Evolutionary conservation across 805 yeast genomes (phyloP).

Genomic region (Hanseniaspora meyeri): DNA sequence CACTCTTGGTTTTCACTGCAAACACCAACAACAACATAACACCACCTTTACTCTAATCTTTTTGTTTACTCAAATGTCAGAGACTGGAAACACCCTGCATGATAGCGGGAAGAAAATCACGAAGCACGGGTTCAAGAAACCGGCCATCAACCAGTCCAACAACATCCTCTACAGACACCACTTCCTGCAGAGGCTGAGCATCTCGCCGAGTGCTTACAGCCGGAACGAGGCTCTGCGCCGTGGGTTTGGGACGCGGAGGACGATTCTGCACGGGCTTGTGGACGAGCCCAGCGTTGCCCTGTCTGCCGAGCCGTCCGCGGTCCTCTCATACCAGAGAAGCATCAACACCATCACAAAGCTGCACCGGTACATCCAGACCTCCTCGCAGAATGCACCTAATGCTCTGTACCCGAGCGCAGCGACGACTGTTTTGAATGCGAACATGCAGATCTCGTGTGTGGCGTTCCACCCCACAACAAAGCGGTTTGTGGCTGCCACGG

Average conservation of each 20-base stretch:
- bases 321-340: background rate
- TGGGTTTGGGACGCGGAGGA: background rate
- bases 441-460: background rate
- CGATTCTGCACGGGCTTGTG: background rate
- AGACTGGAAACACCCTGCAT: background rate
- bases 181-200: background rate
- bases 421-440: background rate
- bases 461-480: background rate
- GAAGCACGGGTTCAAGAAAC: background rate
- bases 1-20: too few relatives aligned
- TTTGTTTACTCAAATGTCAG: background rate
- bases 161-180: conserved; percentile 6
- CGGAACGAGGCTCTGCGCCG: background rate
- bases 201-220: background rate
- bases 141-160: background rate
- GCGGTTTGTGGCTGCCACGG: conserved; percentile 67
- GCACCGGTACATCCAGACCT: conserved; percentile 5
- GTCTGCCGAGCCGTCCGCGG: background rate
- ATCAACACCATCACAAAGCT: background rate
- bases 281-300: background rate
- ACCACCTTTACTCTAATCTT: too few relatives aligned
- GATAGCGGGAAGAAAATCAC: background rate
- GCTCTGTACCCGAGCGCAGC: too few relatives aligned
- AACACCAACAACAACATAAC: too few relatives aligned
- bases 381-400: background rate